phyloP scores from a whole-genome alignment of 768 basidiomycete species.

The Austroboletus festivus region DNA sequence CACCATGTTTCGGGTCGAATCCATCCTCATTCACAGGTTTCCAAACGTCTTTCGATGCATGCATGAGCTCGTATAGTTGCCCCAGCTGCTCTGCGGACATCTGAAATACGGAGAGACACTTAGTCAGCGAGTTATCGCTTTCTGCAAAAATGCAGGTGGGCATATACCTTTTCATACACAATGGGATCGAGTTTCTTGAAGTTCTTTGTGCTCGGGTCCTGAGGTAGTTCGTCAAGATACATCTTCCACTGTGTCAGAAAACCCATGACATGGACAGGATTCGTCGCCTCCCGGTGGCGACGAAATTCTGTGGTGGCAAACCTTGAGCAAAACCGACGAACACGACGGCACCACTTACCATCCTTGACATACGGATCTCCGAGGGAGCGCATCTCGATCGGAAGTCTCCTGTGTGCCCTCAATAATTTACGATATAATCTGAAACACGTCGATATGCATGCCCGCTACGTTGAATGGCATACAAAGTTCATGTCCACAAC shows the following conservation, averaged over 20 bases:
- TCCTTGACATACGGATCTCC: conserved; percentile 86
- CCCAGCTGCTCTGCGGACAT: conserved; percentile 90
- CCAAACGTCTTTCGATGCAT: conserved; percentile 86
- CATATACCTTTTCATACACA: conserved; percentile 67
- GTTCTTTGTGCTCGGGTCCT: conserved; percentile 33
- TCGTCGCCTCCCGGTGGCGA: conserved; percentile 71
- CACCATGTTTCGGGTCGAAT: conserved; percentile 4
- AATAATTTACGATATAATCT: conserved; percentile 82
- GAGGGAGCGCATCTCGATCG: conserved; percentile 75
- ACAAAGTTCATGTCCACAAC: background rate
- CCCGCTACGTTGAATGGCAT: background rate
- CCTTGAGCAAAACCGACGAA: conserved; percentile 1
- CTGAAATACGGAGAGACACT: conserved; percentile 37
- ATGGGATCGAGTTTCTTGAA: conserved; percentile 72
- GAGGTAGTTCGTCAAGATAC: conserved; percentile 75
- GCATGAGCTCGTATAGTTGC: conserved; percentile 94
- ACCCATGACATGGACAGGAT: conserved; percentile 89
- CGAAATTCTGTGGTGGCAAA: conserved; percentile 68
- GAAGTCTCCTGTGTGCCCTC: conserved; percentile 72
- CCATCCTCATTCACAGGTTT: conserved; percentile 43
- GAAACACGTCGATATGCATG: conserved; percentile 1
- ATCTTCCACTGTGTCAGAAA: conserved; percentile 95
- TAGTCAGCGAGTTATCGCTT: background rate
- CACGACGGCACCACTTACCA: conserved; percentile 39
- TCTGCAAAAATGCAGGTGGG: conserved; percentile 2